A percentile compares a stretch with the other conserved stretches of the same genome.
phyloP scores from a whole-genome alignment of 441 rosid species.

The Gossypium davidsonii region DNA sequence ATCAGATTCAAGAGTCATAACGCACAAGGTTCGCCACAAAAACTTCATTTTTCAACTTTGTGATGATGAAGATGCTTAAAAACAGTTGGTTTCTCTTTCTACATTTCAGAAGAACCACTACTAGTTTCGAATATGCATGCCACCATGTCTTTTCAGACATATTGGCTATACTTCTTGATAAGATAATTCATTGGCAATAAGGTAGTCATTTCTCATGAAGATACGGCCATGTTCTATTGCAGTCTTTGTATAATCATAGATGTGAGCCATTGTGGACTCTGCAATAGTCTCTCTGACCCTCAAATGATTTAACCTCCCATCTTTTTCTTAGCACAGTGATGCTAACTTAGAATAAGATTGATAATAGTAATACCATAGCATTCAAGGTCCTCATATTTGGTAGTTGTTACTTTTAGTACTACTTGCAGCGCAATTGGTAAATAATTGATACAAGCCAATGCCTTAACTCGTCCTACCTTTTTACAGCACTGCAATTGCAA shows the following conservation, averaged over 20 bases:
- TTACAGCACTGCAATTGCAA: background rate
- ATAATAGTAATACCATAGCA: background rate
- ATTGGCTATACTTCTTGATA: conserved; percentile 18
- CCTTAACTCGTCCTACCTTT: background rate
- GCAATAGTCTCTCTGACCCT: conserved; percentile 21
- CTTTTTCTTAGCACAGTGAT: background rate
- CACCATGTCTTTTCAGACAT: conserved; percentile 27
- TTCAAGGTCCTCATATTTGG: background rate
- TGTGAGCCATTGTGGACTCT: conserved; percentile 22
- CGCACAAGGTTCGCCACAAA: conserved; percentile 71
- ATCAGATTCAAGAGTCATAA: conserved; percentile 36
- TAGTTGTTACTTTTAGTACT: background rate
- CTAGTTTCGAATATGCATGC: conserved; percentile 52
- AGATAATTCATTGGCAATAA: conserved; percentile 25
- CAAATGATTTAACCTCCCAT: background rate
- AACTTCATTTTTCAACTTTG: conserved; percentile 49
- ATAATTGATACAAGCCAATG: background rate
- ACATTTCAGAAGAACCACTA: conserved; percentile 44
- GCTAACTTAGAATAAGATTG: background rate
- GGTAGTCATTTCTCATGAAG: conserved; percentile 28
- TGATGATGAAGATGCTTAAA: conserved; percentile 51
- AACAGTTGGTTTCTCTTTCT: conserved; percentile 24
- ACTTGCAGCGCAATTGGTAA: background rate
- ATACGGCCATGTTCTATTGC: conserved; percentile 37
- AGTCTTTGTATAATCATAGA: conserved; percentile 3